Conservation (phyloP, 2,329 filamentous ascomycete species). For the Aspergillus awamori region DNA sequence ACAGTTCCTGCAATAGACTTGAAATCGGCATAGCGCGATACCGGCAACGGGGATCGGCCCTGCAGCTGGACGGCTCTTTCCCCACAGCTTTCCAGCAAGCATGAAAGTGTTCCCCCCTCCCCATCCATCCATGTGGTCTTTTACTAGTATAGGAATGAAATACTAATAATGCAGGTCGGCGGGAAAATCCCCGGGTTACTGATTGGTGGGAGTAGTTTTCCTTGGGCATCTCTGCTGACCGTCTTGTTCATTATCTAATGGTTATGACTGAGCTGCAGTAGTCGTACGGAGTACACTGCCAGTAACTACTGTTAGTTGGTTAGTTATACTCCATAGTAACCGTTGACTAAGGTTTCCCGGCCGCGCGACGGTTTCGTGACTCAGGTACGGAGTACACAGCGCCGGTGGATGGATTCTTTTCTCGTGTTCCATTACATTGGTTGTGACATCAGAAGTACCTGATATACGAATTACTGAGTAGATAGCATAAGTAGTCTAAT, state of each 20-base stretch:
- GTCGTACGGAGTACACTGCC: too few species aligned
- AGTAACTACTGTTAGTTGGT: too few species aligned
- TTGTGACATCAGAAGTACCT: too few species aligned
- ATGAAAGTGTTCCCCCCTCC: too few species aligned
- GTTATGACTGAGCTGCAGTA: neutral
- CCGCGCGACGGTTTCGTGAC: neutral
- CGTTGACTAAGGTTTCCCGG: neutral
- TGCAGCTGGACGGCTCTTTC: constrained; percentile 26
- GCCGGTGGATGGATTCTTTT: too few species aligned
- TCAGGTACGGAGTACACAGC: neutral
- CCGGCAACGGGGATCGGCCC: constrained; percentile 33
- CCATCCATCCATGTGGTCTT: neutral
- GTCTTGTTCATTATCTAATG: constrained; percentile 1
- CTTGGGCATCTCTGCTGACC: constrained; percentile 18
- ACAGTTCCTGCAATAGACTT: neutral
- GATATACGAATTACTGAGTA: too few species aligned
- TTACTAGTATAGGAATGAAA: too few species aligned
- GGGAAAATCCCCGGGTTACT: neutral
- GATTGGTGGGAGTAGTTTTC: constrained; percentile 2
- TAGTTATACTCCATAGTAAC: neutral
- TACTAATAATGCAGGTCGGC: neutral
- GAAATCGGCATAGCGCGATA: constrained; percentile 26
- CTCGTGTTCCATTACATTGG: too few species aligned
- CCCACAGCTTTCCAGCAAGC: constrained; percentile 20
- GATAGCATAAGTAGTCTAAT: too few species aligned